Evolutionary conservation across 2,329 filamentous ascomycete species (phyloP).

Genomic region (Alternaria postmessia): DNA sequence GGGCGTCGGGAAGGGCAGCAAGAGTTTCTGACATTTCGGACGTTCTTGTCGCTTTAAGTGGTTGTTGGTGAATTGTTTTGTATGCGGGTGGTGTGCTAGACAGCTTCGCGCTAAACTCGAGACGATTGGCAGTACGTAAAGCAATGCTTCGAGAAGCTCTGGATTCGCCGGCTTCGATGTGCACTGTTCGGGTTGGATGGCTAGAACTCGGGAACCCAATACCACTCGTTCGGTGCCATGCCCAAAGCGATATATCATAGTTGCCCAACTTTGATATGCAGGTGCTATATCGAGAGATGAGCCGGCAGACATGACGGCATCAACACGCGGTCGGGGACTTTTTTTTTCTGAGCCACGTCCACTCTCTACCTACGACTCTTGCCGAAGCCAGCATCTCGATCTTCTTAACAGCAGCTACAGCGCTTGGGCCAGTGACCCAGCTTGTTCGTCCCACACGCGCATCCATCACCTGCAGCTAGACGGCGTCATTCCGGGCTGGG

Average conservation of each 20-base stretch:
- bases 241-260: conserved; percentile 16
- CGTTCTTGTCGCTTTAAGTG: conserved; percentile 6
- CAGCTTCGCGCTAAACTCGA: conserved; percentile 22
- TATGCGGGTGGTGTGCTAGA: conserved; percentile 14
- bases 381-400: not conserved
- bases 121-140: conserved; percentile 43
- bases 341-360: conserved; percentile 1
- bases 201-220: conserved; percentile 10
- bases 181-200: conserved; percentile 9
- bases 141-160: conserved; percentile 26
- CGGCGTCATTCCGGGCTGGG: conserved; percentile 30
- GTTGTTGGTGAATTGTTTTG: conserved; percentile 9
- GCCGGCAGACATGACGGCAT: conserved; percentile 34
- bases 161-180: conserved; percentile 28
- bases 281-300: conserved; percentile 11
- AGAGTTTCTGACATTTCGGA: conserved; percentile 4
- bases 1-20: conserved; percentile 7
- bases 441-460: conserved; percentile 16
- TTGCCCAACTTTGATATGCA: conserved; percentile 20
- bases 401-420: not conserved
- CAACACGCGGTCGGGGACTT: conserved; percentile 12
- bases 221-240: conserved; percentile 8
- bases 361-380: not conserved
- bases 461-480: conserved; percentile 28
- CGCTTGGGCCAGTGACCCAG: conserved; percentile 2